Percentiles rank a stretch among this genome's conserved stretches.
These are phyloP conservation scores for Boletus bicolor DNA, from an alignment of 768 basidiomycete genomes.

Conservation along the genomic window DNA sequence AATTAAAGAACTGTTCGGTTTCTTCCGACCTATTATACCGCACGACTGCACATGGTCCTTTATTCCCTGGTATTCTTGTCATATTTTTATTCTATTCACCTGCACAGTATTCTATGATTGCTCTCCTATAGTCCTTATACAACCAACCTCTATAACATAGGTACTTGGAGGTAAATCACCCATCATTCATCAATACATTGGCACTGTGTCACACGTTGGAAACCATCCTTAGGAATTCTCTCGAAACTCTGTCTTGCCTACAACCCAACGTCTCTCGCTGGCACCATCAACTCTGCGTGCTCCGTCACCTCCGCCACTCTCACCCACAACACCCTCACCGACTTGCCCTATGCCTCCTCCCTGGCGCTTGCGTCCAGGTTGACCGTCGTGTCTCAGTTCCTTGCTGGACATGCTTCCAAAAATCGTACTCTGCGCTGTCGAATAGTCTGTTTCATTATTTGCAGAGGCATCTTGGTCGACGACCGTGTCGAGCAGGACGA, in stretches of 20 bases:
- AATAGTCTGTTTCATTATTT: slow-evolving; percentile 7
- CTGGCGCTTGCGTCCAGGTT: slow-evolving; percentile 28
- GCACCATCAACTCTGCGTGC: neutral
- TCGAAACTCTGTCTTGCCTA: slow-evolving; percentile 5
- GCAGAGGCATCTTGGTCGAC: slow-evolving; percentile 33
- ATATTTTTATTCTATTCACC: slow-evolving; percentile 11
- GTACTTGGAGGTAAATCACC: neutral
- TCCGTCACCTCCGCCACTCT: neutral
- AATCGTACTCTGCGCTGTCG: slow-evolving; percentile 23
- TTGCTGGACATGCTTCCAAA: slow-evolving; percentile 28
- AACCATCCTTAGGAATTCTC: neutral
- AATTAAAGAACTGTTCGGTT: slow-evolving; percentile 1
- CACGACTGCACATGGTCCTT: neutral
- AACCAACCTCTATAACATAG: neutral
- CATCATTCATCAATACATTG: neutral
- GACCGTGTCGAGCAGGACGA: slow-evolving; percentile 28
- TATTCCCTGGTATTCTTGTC: neutral
- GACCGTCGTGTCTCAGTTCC: slow-evolving; percentile 36
- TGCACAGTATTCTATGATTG: slow-evolving; percentile 1
- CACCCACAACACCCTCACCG: neutral
- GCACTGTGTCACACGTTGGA: neutral
- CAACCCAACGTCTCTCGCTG: slow-evolving; percentile 9
- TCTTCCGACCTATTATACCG: neutral
- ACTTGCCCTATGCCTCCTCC: slow-evolving; percentile 21
- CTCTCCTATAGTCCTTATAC: neutral